Evolutionary conservation across 139 green algal species (phyloP).

Genomic region (Edaphochlamys debaryana): DNA sequence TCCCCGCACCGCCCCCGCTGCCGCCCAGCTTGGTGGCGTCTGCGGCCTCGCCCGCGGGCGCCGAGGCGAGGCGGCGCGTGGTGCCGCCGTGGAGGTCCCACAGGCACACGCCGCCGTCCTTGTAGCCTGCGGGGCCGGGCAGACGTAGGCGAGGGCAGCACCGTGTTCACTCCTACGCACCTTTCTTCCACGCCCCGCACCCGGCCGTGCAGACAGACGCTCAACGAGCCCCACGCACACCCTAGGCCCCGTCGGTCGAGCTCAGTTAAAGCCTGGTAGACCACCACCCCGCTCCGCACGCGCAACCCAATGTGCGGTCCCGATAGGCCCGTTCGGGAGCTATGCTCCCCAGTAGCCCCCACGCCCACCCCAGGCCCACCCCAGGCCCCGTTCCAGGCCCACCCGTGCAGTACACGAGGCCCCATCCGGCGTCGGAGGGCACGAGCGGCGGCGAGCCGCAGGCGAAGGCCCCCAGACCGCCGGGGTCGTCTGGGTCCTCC

Average conservation of each 20-base stretch:
- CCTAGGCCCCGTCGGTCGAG: too few species aligned
- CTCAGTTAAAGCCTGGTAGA: too few species aligned
- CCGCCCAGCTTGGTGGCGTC: not conserved
- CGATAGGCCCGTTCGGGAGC: too few species aligned
- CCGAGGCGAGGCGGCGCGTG: conserved; percentile 43
- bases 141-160: not conserved
- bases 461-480: not conserved
- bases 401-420: conserved; percentile 27
- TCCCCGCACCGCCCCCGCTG: not conserved
- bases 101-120: conserved; percentile 55
- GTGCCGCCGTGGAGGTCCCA: conserved; percentile 53
- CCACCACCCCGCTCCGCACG: too few species aligned
- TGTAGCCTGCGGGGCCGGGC: conserved; percentile 19
- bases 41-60: conserved; percentile 1
- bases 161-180: too few species aligned
- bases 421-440: conserved; percentile 15
- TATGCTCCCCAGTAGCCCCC: not conserved
- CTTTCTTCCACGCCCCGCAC: too few species aligned
- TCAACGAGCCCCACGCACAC: too few species aligned
- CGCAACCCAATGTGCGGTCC: too few species aligned
- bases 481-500: not conserved
- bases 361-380: not conserved
- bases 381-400: not conserved
- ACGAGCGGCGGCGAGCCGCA: conserved; percentile 12
- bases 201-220: too few species aligned